phyloP scores from a whole-genome alignment of 768 basidiomycete species.

The Vishniacozyma victoriae region DNA sequence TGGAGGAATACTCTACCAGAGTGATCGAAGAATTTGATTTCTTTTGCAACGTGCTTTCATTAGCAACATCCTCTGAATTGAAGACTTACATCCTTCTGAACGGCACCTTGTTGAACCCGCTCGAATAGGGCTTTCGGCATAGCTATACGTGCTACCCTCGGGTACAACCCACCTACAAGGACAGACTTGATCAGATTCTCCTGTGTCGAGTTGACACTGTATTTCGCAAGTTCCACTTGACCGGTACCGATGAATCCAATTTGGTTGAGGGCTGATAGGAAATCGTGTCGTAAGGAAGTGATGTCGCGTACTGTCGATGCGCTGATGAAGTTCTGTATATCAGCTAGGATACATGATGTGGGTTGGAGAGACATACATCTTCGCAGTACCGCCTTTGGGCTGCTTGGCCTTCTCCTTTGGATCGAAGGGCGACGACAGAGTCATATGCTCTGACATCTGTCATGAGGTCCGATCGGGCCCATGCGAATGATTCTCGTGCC shows the following conservation, averaged over 20 bases:
- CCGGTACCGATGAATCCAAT: constrained; percentile 58
- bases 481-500: constrained; percentile 64
- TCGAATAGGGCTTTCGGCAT: constrained; percentile 76
- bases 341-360: background rate
- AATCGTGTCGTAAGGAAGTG: constrained; percentile 68
- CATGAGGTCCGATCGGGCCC: constrained; percentile 72
- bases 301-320: constrained; percentile 67
- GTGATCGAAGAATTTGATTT: constrained; percentile 75
- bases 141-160: constrained; percentile 68
- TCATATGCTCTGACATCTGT: constrained; percentile 75
- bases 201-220: constrained; percentile 64
- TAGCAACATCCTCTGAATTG: background rate
- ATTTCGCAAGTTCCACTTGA: constrained; percentile 30
- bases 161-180: constrained; percentile 81
- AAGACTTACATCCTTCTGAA: constrained; percentile 60
- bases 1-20: constrained; percentile 54
- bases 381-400: constrained; percentile 64
- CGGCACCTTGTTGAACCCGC: constrained; percentile 71
- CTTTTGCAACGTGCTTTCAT: constrained; percentile 61
- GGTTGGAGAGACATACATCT: constrained; percentile 49
- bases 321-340: constrained; percentile 73
- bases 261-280: constrained; percentile 62
- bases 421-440: constrained; percentile 46
- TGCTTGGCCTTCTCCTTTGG: constrained; percentile 55
- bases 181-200: constrained; percentile 75